These are phyloP conservation scores for Thalassiosira oceanica DNA, from an alignment of 352 stramenopile species.

Conservation along the genomic window DNA sequence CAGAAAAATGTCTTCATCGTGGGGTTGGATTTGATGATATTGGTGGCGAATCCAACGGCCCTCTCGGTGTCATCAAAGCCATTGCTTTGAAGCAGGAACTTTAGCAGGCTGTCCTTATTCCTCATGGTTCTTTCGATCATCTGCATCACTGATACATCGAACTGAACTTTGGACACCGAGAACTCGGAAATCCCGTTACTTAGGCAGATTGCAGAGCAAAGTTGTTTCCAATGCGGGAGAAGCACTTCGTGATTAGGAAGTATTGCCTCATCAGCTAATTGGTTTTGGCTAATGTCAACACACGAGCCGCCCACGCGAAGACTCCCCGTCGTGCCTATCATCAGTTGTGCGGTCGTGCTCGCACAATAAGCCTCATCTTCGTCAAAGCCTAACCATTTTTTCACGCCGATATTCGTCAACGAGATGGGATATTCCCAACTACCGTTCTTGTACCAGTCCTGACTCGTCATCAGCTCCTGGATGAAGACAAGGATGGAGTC, in stretches of 20 bases:
- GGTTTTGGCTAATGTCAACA: not conserved
- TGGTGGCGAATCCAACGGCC: not conserved
- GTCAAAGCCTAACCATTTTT: too few species aligned
- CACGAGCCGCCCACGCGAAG: not conserved
- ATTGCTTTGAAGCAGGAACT: not conserved
- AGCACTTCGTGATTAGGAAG: constrained; percentile 1
- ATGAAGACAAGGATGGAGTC: too few species aligned
- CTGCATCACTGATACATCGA: not conserved
- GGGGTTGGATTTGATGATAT: not conserved
- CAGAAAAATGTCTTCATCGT: not conserved
- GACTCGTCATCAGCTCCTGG: too few species aligned
- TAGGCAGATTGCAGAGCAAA: not conserved
- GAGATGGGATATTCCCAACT: too few species aligned
- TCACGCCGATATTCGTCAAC: too few species aligned
- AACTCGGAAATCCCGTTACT: not conserved
- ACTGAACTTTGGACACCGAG: not conserved
- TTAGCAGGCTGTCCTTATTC: not conserved
- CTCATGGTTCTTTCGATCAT: not conserved
- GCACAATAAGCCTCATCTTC: too few species aligned
- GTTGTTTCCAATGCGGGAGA: constrained; percentile 15
- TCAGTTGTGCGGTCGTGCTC: too few species aligned
- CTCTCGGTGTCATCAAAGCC: not conserved
- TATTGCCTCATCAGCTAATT: not conserved
- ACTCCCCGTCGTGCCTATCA: not conserved
- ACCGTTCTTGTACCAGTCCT: too few species aligned